Percentiles rank a stretch among this genome's conserved stretches.
Conservation (phyloP, 139 green algal genomes). For the Micractinium sp. region DNA sequence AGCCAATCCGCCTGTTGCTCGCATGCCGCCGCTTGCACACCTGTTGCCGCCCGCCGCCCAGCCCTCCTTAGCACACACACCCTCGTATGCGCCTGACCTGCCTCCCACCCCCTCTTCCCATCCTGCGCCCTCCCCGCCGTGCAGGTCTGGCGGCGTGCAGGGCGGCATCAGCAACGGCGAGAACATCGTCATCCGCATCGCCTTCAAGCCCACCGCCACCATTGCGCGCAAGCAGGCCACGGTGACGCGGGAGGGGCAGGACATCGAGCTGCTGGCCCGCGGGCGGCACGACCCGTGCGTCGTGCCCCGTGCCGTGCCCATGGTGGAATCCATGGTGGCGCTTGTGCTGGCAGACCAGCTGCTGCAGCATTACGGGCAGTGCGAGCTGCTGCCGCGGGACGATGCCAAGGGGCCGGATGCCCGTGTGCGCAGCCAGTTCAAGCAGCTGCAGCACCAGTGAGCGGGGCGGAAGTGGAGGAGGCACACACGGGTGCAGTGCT, state of each 20-base stretch:
- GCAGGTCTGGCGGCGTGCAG: conserved; percentile 68
- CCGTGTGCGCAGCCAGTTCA: conserved; percentile 51
- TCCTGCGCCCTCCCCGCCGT: neutral
- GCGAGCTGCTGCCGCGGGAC: conserved; percentile 86
- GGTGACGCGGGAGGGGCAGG: conserved; percentile 75
- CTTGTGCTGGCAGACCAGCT: conserved; percentile 97
- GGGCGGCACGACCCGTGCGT: conserved; percentile 98
- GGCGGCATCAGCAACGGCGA: conserved; percentile 98
- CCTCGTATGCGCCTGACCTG: neutral
- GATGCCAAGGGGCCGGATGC: conserved; percentile 53
- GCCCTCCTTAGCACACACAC: neutral
- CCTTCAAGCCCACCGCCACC: conserved; percentile 99
- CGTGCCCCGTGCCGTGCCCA: conserved; percentile 95
- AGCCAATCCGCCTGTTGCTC: neutral
- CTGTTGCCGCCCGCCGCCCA: neutral
- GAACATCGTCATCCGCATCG: conserved; percentile 93
- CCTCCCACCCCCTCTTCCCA: neutral
- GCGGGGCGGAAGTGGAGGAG: neutral
- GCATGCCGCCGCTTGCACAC: neutral
- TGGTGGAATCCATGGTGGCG: conserved; percentile 99
- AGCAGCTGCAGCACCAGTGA: conserved; percentile 1
- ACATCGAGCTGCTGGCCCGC: conserved; percentile 88
- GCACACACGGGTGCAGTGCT: too few species aligned
- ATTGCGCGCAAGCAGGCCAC: conserved; percentile 92
- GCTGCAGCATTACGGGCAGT: conserved; percentile 92